Percentiles rank a stretch among this genome's conserved stretches.
Conservation (phyloP, 2,329 filamentous ascomycete genomes). For the Lachnellula arida region DNA sequence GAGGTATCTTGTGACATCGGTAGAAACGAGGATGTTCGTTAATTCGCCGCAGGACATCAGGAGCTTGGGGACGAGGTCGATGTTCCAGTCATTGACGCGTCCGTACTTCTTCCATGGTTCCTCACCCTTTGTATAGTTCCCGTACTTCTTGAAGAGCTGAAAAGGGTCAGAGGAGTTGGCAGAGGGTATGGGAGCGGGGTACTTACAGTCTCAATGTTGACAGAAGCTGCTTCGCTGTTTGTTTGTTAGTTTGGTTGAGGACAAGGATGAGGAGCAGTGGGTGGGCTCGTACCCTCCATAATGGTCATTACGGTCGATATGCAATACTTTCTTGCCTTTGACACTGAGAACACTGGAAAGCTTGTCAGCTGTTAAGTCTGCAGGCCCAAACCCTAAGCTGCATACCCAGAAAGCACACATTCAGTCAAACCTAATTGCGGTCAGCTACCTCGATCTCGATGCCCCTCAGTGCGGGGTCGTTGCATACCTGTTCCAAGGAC, state of each 20-base stretch:
- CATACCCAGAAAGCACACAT: conserved; percentile 96
- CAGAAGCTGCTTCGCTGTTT: conserved; percentile 81
- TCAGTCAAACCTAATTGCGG: conserved; percentile 75
- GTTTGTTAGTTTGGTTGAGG: conserved; percentile 26
- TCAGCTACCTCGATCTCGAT: conserved; percentile 26
- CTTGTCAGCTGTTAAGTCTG: conserved; percentile 17
- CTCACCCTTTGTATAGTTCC: conserved; percentile 71
- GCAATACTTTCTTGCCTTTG: conserved; percentile 97
- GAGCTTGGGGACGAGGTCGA: conserved; percentile 96
- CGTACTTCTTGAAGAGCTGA: conserved; percentile 95
- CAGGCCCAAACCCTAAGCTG: neutral
- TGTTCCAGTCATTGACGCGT: conserved; percentile 97
- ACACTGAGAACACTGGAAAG: conserved; percentile 78
- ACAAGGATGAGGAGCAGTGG: conserved; percentile 8
- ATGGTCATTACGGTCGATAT: conserved; percentile 98
- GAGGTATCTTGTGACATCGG: conserved; percentile 83
- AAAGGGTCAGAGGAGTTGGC: conserved; percentile 31
- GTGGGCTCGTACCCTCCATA: conserved; percentile 82
- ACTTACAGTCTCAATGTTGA: conserved; percentile 89
- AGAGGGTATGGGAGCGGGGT: conserved; percentile 12
- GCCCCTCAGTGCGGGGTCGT: conserved; percentile 36
- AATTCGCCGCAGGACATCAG: conserved; percentile 98
- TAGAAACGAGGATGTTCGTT: conserved; percentile 97
- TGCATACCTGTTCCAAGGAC: conserved; percentile 90
- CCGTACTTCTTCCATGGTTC: conserved; percentile 99